These are phyloP conservation scores for Penicillium hesseltinei DNA, from an alignment of 2,329 filamentous ascomycete species.

Conservation along the genomic window DNA sequence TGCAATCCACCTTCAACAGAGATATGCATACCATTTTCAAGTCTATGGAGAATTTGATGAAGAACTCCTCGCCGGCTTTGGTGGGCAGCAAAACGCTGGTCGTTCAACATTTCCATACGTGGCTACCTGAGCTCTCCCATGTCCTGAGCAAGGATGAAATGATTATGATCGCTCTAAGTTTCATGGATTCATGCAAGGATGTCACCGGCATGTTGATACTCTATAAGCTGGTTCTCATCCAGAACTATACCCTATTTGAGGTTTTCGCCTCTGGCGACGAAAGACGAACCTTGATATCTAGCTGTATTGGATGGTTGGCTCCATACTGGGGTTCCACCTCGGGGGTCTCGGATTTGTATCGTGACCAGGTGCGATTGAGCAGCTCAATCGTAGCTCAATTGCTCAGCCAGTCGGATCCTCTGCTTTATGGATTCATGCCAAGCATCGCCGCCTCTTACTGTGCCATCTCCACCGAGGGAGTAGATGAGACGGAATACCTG, in stretches of 20 bases:
- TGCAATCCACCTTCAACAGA: conserved; percentile 71
- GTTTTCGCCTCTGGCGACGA: conserved; percentile 79
- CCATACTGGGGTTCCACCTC: conserved; percentile 85
- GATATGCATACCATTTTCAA: conserved; percentile 87
- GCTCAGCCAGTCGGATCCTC: conserved; percentile 71
- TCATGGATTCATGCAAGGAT: conserved; percentile 83
- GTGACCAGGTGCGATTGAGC: conserved; percentile 87
- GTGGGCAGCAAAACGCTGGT: conserved; percentile 93
- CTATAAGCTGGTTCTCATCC: conserved; percentile 88
- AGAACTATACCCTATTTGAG: conserved; percentile 81
- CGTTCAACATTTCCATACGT: conserved; percentile 94
- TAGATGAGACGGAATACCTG: conserved; percentile 59
- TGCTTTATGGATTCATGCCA: conserved; percentile 84
- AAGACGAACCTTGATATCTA: conserved; percentile 69
- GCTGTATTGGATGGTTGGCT: conserved; percentile 84
- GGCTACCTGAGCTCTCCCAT: conserved; percentile 85
- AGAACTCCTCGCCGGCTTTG: conserved; percentile 76
- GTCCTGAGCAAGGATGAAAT: conserved; percentile 80
- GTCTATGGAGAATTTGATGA: conserved; percentile 84
- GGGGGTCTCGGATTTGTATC: conserved; percentile 78
- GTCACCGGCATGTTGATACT: conserved; percentile 89
- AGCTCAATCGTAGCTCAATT: conserved; percentile 90
- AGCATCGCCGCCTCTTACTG: conserved; percentile 89
- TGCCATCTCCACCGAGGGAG: conserved; percentile 66
- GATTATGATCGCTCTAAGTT: conserved; percentile 84